Conservation (phyloP, 768 basidiomycete genomes). For the Cantharellus anzutake region DNA sequence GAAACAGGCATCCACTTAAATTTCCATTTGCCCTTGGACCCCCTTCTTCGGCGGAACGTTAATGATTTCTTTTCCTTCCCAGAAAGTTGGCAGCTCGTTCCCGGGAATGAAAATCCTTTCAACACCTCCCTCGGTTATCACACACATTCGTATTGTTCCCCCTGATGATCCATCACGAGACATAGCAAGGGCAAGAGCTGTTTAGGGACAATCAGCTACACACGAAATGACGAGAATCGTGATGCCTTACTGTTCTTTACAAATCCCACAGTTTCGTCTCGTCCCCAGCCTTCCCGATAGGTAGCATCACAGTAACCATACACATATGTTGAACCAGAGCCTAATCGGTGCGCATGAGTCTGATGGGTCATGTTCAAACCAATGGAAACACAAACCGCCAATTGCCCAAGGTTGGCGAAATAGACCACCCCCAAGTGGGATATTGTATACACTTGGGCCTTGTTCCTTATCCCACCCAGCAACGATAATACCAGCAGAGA, state of each 20-base stretch:
- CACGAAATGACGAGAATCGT: conserved; percentile 9
- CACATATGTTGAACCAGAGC: conserved; percentile 92
- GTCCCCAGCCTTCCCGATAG: conserved; percentile 78
- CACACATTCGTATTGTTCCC: conserved; percentile 91
- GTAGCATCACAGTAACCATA: conserved; percentile 99
- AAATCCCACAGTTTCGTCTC: conserved; percentile 80
- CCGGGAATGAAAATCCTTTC: conserved; percentile 89
- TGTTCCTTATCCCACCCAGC: conserved; percentile 90
- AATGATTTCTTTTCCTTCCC: conserved; percentile 35
- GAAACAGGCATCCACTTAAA: too few relatives aligned
- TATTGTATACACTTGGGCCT: conserved; percentile 90
- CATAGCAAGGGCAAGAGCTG: conserved; percentile 91
- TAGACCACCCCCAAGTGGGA: conserved; percentile 88
- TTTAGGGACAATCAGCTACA: not conserved
- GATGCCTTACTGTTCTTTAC: conserved; percentile 72
- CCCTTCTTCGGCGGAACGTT: too few relatives aligned
- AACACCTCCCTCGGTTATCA: conserved; percentile 83
- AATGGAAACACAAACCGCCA: conserved; percentile 40
- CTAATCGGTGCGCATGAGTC: conserved; percentile 19
- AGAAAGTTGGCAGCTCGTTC: conserved; percentile 72
- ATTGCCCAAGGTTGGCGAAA: conserved; percentile 99
- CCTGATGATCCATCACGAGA: conserved; percentile 95
- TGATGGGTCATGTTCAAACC: not conserved
- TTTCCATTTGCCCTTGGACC: too few relatives aligned
- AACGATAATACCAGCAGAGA: conserved; percentile 91